Conservation (phyloP, 208 protist species). For the Herpetomonas muscarum region DNA sequence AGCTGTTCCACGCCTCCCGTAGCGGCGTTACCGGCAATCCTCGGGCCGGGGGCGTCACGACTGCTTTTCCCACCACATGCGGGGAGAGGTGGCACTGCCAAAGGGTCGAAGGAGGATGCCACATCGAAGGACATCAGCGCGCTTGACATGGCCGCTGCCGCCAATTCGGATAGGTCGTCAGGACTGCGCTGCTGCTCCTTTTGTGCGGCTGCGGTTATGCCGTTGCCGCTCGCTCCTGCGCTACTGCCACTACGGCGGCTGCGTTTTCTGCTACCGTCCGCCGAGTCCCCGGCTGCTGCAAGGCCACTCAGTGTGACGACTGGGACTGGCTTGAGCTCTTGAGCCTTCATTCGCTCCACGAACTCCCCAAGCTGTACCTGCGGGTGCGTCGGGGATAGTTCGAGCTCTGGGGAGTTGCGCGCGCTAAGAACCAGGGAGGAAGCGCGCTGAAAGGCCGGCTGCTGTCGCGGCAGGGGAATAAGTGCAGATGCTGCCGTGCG, state of each 20-base stretch:
- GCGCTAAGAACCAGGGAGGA: conserved; percentile 11
- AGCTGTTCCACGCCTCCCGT: neutral
- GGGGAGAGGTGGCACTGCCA: conserved; percentile 16
- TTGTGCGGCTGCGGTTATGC: too few relatives aligned
- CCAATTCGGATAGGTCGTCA: too few relatives aligned
- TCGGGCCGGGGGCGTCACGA: too few relatives aligned
- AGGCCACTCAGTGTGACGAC: neutral
- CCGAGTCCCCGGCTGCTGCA: neutral
- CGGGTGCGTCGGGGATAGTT: neutral
- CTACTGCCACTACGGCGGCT: too few relatives aligned
- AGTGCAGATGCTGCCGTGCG: neutral
- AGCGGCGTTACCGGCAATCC: neutral
- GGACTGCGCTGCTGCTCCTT: neutral
- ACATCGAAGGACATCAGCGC: conserved; percentile 6
- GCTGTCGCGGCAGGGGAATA: neutral
- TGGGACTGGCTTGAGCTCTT: neutral
- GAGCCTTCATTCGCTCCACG: neutral
- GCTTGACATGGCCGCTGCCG: conserved; percentile 2
- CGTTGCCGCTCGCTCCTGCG: too few relatives aligned
- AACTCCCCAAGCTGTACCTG: neutral
- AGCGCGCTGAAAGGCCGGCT: conserved; percentile 3
- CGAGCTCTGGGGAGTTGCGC: neutral
- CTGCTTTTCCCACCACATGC: neutral
- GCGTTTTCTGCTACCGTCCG: too few relatives aligned
- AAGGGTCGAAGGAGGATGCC: conserved; percentile 17